Evolutionary conservation across 2,329 filamentous ascomycete species (phyloP).

Genomic region (Lomentospora prolificans): DNA sequence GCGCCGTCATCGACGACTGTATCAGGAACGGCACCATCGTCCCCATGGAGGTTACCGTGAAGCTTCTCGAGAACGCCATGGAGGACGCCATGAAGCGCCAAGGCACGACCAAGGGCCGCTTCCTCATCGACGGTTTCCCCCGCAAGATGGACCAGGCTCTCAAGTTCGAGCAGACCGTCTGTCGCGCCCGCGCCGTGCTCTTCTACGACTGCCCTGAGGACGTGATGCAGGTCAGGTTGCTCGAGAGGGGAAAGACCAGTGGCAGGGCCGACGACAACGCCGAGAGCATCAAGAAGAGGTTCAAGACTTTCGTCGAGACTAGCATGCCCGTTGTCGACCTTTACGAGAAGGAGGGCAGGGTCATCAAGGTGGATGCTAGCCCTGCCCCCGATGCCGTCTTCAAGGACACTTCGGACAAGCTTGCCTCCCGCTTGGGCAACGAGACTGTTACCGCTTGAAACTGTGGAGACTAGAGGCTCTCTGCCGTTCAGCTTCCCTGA

Average conservation of each 20-base stretch:
- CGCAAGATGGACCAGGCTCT: constrained; percentile 94
- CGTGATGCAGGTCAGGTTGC: constrained; percentile 72
- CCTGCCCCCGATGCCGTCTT: constrained; percentile 54
- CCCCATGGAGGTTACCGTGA: constrained; percentile 96
- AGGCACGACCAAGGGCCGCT: constrained; percentile 49
- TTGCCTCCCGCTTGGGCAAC: constrained; percentile 37
- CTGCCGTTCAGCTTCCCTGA: background rate
- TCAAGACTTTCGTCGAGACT: constrained; percentile 86
- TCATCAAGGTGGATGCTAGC: constrained; percentile 71
- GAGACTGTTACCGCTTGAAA: background rate
- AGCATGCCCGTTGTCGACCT: constrained; percentile 95
- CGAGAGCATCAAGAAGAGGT: constrained; percentile 93
- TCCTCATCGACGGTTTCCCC: constrained; percentile 77
- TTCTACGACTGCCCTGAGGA: constrained; percentile 92
- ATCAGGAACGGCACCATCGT: constrained; percentile 95
- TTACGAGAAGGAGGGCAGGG: constrained; percentile 65
- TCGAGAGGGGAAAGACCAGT: constrained; percentile 87
- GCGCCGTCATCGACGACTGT: constrained; percentile 82
- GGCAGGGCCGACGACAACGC: constrained; percentile 88
- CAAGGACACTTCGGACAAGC: constrained; percentile 37
- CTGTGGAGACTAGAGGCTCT: background rate
- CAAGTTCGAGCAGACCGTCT: constrained; percentile 86
- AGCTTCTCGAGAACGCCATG: constrained; percentile 92
- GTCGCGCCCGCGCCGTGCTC: constrained; percentile 72
- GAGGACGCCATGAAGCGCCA: constrained; percentile 50